Evolutionary conservation across 768 basidiomycete genomes (phyloP), one percentile per base, ranked within the genome.

Genomic region (Leccinum disarticulatum): DNA sequence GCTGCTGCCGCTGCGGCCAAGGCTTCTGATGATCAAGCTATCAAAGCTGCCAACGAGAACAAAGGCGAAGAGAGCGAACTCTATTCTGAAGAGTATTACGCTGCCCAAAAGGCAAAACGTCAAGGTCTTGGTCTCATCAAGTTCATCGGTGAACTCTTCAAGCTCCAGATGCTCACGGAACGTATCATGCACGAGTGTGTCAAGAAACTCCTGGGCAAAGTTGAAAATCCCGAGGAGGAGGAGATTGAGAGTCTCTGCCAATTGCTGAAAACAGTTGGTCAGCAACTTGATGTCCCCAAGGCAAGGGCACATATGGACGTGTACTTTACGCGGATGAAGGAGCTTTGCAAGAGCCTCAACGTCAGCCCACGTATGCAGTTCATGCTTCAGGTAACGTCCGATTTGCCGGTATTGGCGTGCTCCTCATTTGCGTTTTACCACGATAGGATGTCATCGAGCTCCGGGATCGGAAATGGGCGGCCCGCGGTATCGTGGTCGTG

Each of bases 131-230:
- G 96, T 80, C 83, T 99, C 66, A 94, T 98, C 79, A 93, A 91
- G 75, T 95, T 99, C 78, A 98, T 98, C 63, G 95, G 96, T 63
- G 96, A 99, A 77, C 80, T 98, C 56, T 99, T 94, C 88, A 98
- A 98, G 79, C 80, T 99, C n/a, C 91, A 93, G 77, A 97, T 98
- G 94, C 80, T 98, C 56, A 95, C 94, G 52, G 93, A 95, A 78
- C 88, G 93, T 66, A 96, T 98, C 78, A 99, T 98, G 92, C 91
- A 95, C 79, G 91, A 94, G 76, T 99, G 96, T 80, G 87, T 98
- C 72, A 93, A 94, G 84, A 95, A 96, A 77, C 83, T 98, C 13
- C 80, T 98, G 13, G 85, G 88, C 56, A 98, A 99, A 71, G 89
- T 96, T 58, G 88, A 93, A 65, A 91, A 93, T 68, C 97, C 95